These are phyloP conservation scores for Cylindricascospora bacillispora DNA, from an alignment of 1,139 yeast species.

Conservation along the genomic window DNA sequence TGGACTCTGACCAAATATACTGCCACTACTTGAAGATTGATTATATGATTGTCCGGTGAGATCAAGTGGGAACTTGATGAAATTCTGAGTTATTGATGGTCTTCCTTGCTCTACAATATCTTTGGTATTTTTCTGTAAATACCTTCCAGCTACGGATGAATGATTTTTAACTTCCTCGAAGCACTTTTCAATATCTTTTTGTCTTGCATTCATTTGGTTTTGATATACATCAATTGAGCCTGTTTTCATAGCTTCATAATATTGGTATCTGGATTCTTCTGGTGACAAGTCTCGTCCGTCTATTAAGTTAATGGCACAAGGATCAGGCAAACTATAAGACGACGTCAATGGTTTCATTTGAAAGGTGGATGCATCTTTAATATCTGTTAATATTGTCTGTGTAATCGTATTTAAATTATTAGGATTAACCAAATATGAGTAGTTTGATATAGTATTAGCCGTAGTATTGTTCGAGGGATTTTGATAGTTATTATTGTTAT, in stretches of 20 bases:
- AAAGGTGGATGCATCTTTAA: constrained; percentile 14
- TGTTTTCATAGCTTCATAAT: constrained; percentile 31
- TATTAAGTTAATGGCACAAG: constrained; percentile 34
- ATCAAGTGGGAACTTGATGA: constrained; percentile 29
- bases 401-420: constrained; percentile 12
- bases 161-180: constrained; percentile 30
- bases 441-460: constrained; percentile 7
- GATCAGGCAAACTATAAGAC: constrained; percentile 28
- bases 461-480: constrained; percentile 6
- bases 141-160: constrained; percentile 42
- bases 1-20: constrained; percentile 16
- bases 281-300: constrained; percentile 42
- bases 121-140: constrained; percentile 38
- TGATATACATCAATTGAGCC: constrained; percentile 32
- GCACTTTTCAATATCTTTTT: constrained; percentile 37
- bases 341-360: constrained; percentile 24
- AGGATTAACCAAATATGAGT: constrained; percentile 14
- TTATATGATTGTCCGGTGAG: constrained; percentile 11
- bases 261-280: constrained; percentile 43
- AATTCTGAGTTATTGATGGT: constrained; percentile 27
- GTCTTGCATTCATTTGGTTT: constrained; percentile 30
- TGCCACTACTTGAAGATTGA: neutral
- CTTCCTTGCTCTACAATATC: constrained; percentile 20
- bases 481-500: constrained; percentile 7
- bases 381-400: constrained; percentile 23